Evolutionary conservation across 2,329 filamentous ascomycete species (phyloP).

Genomic region (Calonectria fujianensis): DNA sequence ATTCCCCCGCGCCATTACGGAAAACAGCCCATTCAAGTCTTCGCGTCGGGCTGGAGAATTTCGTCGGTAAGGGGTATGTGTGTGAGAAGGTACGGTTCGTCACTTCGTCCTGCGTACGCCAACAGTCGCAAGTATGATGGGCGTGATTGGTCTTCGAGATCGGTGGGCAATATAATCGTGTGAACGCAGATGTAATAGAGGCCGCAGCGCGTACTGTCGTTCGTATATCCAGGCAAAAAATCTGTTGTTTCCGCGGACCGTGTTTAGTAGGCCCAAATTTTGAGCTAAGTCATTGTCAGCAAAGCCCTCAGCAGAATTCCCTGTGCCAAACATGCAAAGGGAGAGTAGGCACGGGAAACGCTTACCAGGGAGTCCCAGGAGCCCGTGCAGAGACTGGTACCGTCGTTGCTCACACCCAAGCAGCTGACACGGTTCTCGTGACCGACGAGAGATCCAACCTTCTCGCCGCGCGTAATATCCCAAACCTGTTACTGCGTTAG

Average conservation of each 20-base stretch:
- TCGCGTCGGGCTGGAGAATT: constrained; percentile 50
- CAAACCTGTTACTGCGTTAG: constrained; percentile 81
- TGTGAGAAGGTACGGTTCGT: constrained; percentile 61
- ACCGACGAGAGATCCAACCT: constrained; percentile 96
- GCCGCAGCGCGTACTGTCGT: constrained; percentile 54
- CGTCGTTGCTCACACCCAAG: constrained; percentile 98
- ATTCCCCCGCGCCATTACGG: constrained; percentile 51
- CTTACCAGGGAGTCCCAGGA: constrained; percentile 99
- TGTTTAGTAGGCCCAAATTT: constrained; percentile 88
- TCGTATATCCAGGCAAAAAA: constrained; percentile 56
- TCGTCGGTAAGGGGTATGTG: constrained; percentile 57
- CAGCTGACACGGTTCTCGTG: constrained; percentile 99
- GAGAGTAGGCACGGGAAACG: constrained; percentile 48
- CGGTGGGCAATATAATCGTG: constrained; percentile 57
- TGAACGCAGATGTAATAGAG: constrained; percentile 56
- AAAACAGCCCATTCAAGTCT: constrained; percentile 51
- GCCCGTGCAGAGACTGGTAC: constrained; percentile 98
- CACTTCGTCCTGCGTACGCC: constrained; percentile 64
- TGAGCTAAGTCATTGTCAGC: constrained; percentile 74
- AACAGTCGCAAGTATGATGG: constrained; percentile 59
- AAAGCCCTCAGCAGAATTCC: not conserved
- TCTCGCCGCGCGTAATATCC: constrained; percentile 97
- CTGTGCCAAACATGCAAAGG: not conserved
- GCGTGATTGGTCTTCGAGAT: constrained; percentile 56
- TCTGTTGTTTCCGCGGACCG: constrained; percentile 51